Evolutionary conservation across 2,329 filamentous ascomycete species (phyloP), one percentile per base, ranked within the genome.

Genomic region (Hymenoscyphus scutula): DNA sequence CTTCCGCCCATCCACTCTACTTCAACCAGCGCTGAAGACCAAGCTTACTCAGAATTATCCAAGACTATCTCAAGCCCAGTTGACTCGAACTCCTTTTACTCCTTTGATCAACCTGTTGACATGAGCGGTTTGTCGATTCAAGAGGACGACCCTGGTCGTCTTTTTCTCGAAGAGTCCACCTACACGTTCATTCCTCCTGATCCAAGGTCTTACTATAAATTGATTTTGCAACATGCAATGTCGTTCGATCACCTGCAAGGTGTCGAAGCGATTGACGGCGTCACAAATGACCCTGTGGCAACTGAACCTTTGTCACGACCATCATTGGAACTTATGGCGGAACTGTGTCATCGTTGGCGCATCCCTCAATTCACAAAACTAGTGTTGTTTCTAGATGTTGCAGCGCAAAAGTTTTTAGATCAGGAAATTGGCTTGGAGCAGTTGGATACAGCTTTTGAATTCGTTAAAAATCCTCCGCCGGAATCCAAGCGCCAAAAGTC

Each of bases 121-220:
- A 73, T 74, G 70, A 72, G 70, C 62, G 57, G 64, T 19, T 60
- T 75, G 29, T 68, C 67, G 5, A 54, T 74, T 11, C 69, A 71
- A 13, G 71, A 74, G 51, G 70, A 75, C 30, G 64, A 69, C 13
- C 63, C 70, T 37, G 55, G 58, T 32, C 67, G 63, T 6, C 25
- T 70, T 11, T 70, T 68, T 60, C 69, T 86, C 15, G 86, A 88
- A 66, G 84, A 89, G 69, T 79, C 87, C 56, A 83, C 88, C 57
- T 98, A 94, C 74, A 95, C 90, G 0, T 99, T 94, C 74, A 96
- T 97, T 63, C 95, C 95, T 34, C 81, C 89, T 37, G 91, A 97
- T 67, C 85, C 94, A 32, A 85, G 93, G 70, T 83, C 86, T 8
- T 93, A 90, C 73, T 97, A 96, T 77, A 90, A 91, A 73, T 87